Percentiles rank a stretch among this genome's conserved stretches.
Conservation (phyloP, 371 early-diverging fungal species). For the Rhizomucor pusillus region DNA sequence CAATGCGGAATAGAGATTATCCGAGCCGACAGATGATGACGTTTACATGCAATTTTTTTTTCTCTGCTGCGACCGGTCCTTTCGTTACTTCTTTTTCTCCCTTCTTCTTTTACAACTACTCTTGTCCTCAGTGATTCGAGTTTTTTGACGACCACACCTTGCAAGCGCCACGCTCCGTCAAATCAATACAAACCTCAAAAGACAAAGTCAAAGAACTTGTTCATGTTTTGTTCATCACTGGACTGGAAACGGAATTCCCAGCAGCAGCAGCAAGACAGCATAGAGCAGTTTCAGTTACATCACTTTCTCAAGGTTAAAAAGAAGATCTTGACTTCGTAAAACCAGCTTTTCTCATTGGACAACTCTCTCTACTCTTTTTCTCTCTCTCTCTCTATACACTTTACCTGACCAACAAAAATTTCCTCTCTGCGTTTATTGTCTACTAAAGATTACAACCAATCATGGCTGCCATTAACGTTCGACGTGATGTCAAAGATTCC, state of each 20-base stretch:
- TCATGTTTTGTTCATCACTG: slow-evolving; percentile 48
- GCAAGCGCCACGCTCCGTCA: background rate
- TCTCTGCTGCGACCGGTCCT: too few relatives aligned
- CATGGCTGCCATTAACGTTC: slow-evolving; percentile 85
- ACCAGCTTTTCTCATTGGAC: slow-evolving; percentile 17
- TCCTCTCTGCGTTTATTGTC: too few relatives aligned
- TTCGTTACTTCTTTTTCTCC: too few relatives aligned
- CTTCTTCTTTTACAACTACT: too few relatives aligned
- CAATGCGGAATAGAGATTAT: too few relatives aligned
- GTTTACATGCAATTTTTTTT: too few relatives aligned
- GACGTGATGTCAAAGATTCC: slow-evolving; percentile 85
- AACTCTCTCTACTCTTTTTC: slow-evolving; percentile 10
- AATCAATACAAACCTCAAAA: slow-evolving; percentile 5
- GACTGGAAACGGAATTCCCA: slow-evolving; percentile 41
- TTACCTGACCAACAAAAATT: background rate
- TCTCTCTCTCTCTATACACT: slow-evolving; percentile 11
- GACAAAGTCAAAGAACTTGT: slow-evolving; percentile 30
- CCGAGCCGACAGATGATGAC: too few relatives aligned
- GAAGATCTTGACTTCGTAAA: slow-evolving; percentile 21
- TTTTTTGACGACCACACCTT: too few relatives aligned
- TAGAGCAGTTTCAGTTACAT: slow-evolving; percentile 39
- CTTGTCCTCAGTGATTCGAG: too few relatives aligned
- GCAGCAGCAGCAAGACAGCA: slow-evolving; percentile 36
- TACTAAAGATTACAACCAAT: slow-evolving; percentile 15
- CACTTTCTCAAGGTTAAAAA: slow-evolving; percentile 47